A percentile compares a stretch with the other conserved stretches of the same genome.
phyloP scores from a whole-genome alignment of 352 stramenopile genomes.

The Pythium vanterpoolii region DNA sequence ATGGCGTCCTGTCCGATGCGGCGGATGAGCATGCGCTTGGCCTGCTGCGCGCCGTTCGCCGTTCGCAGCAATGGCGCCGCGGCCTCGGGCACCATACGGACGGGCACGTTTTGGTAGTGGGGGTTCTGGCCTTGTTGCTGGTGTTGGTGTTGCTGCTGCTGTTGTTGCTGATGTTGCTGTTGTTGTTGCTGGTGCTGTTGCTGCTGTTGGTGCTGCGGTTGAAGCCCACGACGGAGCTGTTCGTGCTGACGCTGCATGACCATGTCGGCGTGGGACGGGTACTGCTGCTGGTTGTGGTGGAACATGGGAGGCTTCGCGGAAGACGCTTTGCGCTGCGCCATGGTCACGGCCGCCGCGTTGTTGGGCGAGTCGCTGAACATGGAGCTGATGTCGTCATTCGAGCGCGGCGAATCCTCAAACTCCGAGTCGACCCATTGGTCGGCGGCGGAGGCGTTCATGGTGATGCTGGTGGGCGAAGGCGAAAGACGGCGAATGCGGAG shows the following conservation, averaged over 20 bases:
- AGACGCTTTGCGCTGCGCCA: constrained; percentile 26
- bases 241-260: constrained; percentile 38
- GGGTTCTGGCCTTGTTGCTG: background rate
- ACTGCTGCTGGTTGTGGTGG: constrained; percentile 32
- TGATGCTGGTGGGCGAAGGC: background rate
- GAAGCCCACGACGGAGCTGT: constrained; percentile 45
- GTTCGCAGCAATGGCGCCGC: constrained; percentile 12
- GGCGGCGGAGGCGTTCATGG: constrained; percentile 23
- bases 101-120: constrained; percentile 33
- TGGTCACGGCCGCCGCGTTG: constrained; percentile 15
- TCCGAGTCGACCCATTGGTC: constrained; percentile 74
- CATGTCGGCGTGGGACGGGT: constrained; percentile 18
- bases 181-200: background rate
- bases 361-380: constrained; percentile 81
- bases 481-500: background rate
- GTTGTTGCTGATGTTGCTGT: background rate
- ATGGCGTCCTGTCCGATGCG: constrained; percentile 78
- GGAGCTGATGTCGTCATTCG: constrained; percentile 56
- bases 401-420: constrained; percentile 65
- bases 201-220: constrained; percentile 31
- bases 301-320: constrained; percentile 38
- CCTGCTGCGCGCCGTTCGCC: constrained; percentile 32
- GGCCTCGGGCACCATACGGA: constrained; percentile 54
- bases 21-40: constrained; percentile 69
- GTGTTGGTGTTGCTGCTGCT: background rate